These are phyloP conservation scores for Lithospermum erythrorhizon DNA, from an alignment of 257 asterid genomes.

Conservation along the genomic window DNA sequence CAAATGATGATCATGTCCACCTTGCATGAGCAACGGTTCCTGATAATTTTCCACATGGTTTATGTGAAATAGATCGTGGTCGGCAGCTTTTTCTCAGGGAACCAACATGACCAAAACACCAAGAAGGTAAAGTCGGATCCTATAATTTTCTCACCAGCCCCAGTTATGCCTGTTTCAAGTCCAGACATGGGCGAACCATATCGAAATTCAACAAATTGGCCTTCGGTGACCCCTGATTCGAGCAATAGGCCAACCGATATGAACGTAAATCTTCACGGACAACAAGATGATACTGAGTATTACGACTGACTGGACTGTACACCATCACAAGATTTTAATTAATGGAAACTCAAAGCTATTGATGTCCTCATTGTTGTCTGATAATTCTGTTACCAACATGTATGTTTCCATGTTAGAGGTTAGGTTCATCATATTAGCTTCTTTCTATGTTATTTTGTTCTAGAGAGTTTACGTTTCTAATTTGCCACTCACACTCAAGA, in stretches of 20 bases:
- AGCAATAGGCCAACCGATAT: slow-evolving; percentile 37
- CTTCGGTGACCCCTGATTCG: slow-evolving; percentile 41
- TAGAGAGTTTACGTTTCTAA: slow-evolving; percentile 24
- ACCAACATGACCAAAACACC: slow-evolving; percentile 56
- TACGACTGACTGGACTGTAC: slow-evolving; percentile 21
- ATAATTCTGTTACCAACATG: slow-evolving; percentile 12
- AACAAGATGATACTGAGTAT: slow-evolving; percentile 6
- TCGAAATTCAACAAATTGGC: slow-evolving; percentile 52
- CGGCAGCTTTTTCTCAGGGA: slow-evolving; percentile 78
- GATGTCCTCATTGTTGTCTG: slow-evolving; percentile 14
- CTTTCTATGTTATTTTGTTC: slow-evolving; percentile 5
- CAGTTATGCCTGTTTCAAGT: slow-evolving; percentile 47
- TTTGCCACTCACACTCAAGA: slow-evolving; percentile 3
- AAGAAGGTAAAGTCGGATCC: slow-evolving; percentile 56
- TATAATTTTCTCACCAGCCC: slow-evolving; percentile 17
- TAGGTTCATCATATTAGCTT: slow-evolving; percentile 17
- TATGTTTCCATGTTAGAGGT: slow-evolving; percentile 8
- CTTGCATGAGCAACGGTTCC: neutral
- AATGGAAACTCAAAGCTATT: slow-evolving; percentile 4
- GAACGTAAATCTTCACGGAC: slow-evolving; percentile 41
- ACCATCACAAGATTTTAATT: slow-evolving; percentile 6
- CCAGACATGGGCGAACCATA: slow-evolving; percentile 41
- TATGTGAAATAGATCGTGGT: slow-evolving; percentile 49
- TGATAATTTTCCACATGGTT: neutral
- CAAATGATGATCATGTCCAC: neutral